Conservation (phyloP, 2,329 filamentous ascomycete species). For the Xylariomycetidae sp. region DNA sequence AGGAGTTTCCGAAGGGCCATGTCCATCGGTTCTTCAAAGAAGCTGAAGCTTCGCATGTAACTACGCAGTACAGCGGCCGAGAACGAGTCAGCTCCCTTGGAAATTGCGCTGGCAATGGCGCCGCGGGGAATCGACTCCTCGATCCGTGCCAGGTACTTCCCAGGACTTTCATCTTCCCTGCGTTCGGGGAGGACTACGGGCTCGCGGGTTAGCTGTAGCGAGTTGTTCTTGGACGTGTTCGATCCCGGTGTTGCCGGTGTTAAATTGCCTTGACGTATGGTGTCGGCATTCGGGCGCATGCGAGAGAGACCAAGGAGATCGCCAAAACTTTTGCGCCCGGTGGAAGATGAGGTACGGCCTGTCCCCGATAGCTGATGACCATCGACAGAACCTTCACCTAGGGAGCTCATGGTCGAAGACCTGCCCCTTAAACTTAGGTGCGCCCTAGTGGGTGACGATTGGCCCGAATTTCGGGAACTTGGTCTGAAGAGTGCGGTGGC, state of each 20-base stretch:
- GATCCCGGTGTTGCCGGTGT: conserved; percentile 67
- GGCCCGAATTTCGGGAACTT: conserved; percentile 48
- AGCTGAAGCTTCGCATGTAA: conserved; percentile 91
- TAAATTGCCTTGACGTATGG: conserved; percentile 63
- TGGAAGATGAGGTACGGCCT: conserved; percentile 77
- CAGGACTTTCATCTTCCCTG: conserved; percentile 82
- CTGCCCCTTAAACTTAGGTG: conserved; percentile 63
- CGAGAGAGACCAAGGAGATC: conserved; percentile 77
- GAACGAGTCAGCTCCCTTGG: conserved; percentile 82
- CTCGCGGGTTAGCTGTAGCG: conserved; percentile 71
- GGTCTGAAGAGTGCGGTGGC: conserved; percentile 47
- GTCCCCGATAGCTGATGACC: conserved; percentile 63
- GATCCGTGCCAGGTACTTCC: conserved; percentile 79
- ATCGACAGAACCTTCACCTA: conserved; percentile 67
- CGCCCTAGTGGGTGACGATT: conserved; percentile 63
- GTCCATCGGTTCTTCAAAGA: conserved; percentile 96
- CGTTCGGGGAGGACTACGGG: conserved; percentile 69
- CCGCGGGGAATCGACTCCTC: conserved; percentile 77
- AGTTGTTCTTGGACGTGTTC: conserved; percentile 73
- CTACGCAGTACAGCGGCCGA: conserved; percentile 79
- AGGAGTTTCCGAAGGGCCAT: conserved; percentile 94
- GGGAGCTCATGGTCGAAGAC: conserved; percentile 85
- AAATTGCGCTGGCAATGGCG: conserved; percentile 78
- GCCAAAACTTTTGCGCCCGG: conserved; percentile 89
- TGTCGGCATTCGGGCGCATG: conserved; percentile 77